phyloP scores from a whole-genome alignment of 1,284 basidiomycete species.

The Cryptococcus depauperatus region DNA sequence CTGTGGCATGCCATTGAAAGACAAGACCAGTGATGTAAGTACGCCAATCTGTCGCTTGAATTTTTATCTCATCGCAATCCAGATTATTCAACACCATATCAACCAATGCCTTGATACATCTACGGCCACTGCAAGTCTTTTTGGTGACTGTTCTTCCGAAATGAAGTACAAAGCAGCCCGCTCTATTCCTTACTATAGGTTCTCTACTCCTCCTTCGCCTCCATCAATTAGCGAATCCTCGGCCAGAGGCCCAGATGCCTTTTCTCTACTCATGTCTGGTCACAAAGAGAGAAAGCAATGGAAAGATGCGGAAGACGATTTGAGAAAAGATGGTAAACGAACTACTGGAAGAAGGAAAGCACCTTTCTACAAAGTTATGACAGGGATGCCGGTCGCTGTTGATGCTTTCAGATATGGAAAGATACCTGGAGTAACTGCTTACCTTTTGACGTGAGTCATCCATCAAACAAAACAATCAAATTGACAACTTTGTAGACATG shows the following conservation, averaged over 20 bases:
- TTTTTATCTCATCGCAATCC: no score
- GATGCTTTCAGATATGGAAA: conserved; percentile 89
- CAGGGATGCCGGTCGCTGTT: conserved; percentile 94
- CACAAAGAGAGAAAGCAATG: conserved; percentile 71
- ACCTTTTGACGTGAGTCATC: conserved; percentile 67
- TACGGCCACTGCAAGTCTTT: neutral
- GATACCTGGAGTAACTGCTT: conserved; percentile 79
- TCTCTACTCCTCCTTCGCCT: conserved; percentile 16
- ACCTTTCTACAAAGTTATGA: conserved; percentile 88
- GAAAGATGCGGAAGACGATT: conserved; percentile 58
- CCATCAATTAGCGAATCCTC: conserved; percentile 11
- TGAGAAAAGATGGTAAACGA: conserved; percentile 40
- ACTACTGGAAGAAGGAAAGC: conserved; percentile 60
- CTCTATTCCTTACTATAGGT: conserved; percentile 23
- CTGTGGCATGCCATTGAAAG: no score
- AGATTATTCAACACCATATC: no score
- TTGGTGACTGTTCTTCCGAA: no score
- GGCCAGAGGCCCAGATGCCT: conserved; percentile 49
- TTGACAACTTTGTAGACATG: conserved; percentile 55
- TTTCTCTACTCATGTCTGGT: conserved; percentile 73
- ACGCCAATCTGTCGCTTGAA: no score
- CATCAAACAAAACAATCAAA: neutral
- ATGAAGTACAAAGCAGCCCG: conserved; percentile 11
- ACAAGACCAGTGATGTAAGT: no score
- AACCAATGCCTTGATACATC: conserved; percentile 13